A percentile compares a stretch with the other conserved stretches of the same genome.
phyloP scores from a whole-genome alignment of 2,329 filamentous ascomycete species.

The Chaetomium strumarium region DNA sequence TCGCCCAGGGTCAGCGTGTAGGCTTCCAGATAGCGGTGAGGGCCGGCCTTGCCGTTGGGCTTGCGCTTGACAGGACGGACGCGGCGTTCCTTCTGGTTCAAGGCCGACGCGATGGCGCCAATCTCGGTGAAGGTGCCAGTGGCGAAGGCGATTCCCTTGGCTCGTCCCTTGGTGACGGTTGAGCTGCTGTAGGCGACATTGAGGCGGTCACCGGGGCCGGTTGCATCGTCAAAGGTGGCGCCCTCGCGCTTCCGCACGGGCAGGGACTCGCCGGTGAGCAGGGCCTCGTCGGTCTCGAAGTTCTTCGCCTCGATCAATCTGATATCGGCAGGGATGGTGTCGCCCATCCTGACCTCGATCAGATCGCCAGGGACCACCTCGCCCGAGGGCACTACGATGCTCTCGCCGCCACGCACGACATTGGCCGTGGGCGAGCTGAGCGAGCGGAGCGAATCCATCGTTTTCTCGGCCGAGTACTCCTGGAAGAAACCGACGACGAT shows the following conservation, averaged over 20 bases:
- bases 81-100: constrained; percentile 45
- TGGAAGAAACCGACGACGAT: constrained; percentile 58
- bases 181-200: constrained; percentile 68
- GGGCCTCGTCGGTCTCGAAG: constrained; percentile 68
- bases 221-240: constrained; percentile 42
- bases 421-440: constrained; percentile 54
- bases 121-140: constrained; percentile 59
- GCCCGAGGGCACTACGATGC: constrained; percentile 53
- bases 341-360: constrained; percentile 62
- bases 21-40: constrained; percentile 33
- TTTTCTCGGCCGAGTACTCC: constrained; percentile 57
- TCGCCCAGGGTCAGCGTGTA: constrained; percentile 25
- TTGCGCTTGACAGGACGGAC: constrained; percentile 41
- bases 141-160: constrained; percentile 61
- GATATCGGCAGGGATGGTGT: constrained; percentile 68
- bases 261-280: constrained; percentile 67
- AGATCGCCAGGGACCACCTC: constrained; percentile 67
- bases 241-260: constrained; percentile 59
- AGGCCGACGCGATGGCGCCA: constrained; percentile 48
- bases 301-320: constrained; percentile 64
- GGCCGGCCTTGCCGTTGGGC: constrained; percentile 38
- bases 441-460: constrained; percentile 57
- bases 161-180: constrained; percentile 64
- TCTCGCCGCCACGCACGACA: constrained; percentile 49
- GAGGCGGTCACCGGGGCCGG: constrained; percentile 60